Conservation (phyloP, 169 alveolate genomes). For the Eimeria tenella region DNA sequence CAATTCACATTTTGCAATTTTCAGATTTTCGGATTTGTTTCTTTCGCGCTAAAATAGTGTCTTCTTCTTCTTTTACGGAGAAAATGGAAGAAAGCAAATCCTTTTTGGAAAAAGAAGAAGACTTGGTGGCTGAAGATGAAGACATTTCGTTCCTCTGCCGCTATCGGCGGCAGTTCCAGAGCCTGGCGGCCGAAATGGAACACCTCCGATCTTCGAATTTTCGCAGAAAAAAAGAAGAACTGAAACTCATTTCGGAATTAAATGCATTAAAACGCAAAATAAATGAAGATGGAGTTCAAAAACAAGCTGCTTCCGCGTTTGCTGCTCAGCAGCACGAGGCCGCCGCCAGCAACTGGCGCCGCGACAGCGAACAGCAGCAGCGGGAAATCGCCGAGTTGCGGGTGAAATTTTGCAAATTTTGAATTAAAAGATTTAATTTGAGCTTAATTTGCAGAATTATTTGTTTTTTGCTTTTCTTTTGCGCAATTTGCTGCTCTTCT, state of each 20-base stretch:
- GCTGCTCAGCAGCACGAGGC: slow-evolving; percentile 3
- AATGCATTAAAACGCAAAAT: not conserved
- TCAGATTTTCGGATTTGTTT: not conserved
- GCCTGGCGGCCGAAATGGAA: not conserved
- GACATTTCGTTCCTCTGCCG: not conserved
- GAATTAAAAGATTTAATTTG: too few relatives aligned
- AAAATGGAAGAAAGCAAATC: not conserved
- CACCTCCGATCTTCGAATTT: not conserved
- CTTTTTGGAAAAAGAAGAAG: not conserved
- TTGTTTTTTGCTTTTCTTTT: too few relatives aligned
- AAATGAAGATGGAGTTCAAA: not conserved
- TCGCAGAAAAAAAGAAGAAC: slow-evolving; percentile 6
- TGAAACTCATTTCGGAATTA: not conserved
- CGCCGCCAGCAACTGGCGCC: not conserved
- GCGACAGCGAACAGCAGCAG: not conserved
- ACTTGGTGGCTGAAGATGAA: not conserved
- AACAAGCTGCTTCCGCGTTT: not conserved
- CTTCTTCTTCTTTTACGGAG: too few relatives aligned
- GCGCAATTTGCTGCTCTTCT: too few relatives aligned
- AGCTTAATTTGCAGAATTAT: too few relatives aligned
- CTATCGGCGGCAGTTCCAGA: slow-evolving; percentile 4
- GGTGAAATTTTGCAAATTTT: not conserved
- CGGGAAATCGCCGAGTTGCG: slow-evolving; percentile 1
- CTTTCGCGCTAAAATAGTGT: not conserved
- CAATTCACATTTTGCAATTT: not conserved